Base-by-base conservation (phyloP, 163 green algal species). In the Chlamydomonas reinhardtii region DNA sequence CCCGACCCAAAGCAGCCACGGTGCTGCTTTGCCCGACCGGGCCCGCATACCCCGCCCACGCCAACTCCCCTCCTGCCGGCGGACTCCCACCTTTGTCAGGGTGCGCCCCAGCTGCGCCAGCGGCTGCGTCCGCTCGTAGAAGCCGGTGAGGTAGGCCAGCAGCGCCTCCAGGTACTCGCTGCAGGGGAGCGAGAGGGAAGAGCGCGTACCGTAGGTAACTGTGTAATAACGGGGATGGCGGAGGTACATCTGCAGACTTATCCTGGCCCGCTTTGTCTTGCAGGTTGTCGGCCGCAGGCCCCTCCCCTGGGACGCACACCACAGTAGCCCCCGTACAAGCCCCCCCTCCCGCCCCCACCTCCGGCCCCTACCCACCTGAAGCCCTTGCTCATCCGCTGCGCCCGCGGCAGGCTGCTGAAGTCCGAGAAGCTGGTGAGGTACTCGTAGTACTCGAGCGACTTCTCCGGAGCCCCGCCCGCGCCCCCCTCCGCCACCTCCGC, bases 41-140 rank as follows among this genome's bases (percentile, higher is more conserved):
- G n/a, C n/a, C n/a, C n/a, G n/a, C n/a, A n/a, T 48, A 8, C 39
- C 5, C 39, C 39, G 5, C 39, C 39, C 5, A 5, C 8, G 39
- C 48, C 59, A 29, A 9, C 22, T 1, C 59, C 22, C 27, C 62
- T 34, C 25, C 39, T 48, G 5, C 39, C 39, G 39, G 39, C 39
- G 39, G 39, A 5, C 5, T 29, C 83, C 15, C 74, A 96, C 82
- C 85, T 93, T 94, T 5, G 79, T 81, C 29, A 94, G 74, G 37
- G 93, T 90, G 79, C 90, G 92, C 54, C 84, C 76, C 73, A 97
- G 83, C 64, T 94, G 91, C 17, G 80, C 87, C 91, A 99, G 92
- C 22, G 97, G 98, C 88, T 98, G 95, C 15, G 95, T 97, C 52
- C 96, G 94, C 68, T 95, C 87, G 62, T 98, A 95, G 87, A 99